Percentiles rank a stretch among this genome's conserved stretches.
Conservation (phyloP, 164 flowering plant species). For the Tetrastigma voinierianum region DNA sequence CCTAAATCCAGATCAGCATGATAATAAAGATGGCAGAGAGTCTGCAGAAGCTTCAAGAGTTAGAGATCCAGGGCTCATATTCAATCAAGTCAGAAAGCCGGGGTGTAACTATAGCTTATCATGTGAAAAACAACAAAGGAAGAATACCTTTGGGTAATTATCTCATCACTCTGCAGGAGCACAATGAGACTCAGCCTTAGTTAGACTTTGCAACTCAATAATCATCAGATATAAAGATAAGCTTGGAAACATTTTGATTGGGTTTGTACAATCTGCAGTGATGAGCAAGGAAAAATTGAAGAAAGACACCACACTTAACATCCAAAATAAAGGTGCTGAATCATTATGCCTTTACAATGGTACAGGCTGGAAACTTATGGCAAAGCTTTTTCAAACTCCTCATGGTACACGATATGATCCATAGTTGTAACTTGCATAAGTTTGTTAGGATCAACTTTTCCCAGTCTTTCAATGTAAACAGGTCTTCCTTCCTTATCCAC, state of each 20-base stretch:
- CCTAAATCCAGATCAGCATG: slow-evolving; percentile 96
- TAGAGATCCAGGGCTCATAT: not conserved
- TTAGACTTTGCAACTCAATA: slow-evolving; percentile 61
- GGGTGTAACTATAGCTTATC: not conserved
- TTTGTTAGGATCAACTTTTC: slow-evolving; percentile 69
- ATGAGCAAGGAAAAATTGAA: not conserved
- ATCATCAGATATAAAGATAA: not conserved
- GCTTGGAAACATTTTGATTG: not conserved
- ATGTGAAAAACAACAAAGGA: not conserved
- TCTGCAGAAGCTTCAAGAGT: slow-evolving; percentile 38
- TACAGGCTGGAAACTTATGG: slow-evolving; percentile 66
- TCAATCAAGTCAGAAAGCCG: not conserved
- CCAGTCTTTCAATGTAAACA: slow-evolving; percentile 66
- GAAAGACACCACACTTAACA: slow-evolving; percentile 63
- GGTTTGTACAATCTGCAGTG: not conserved
- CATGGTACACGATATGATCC: slow-evolving; percentile 70
- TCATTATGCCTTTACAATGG: slow-evolving; percentile 75
- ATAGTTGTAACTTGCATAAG: slow-evolving; percentile 74
- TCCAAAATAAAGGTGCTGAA: slow-evolving; percentile 70
- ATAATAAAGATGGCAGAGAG: slow-evolving; percentile 85
- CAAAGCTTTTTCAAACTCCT: slow-evolving; percentile 62
- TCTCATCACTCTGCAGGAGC: slow-evolving; percentile 89
- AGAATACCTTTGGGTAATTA: slow-evolving; percentile 83
- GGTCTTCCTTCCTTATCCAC: slow-evolving; percentile 82
- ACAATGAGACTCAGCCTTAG: slow-evolving; percentile 65